Evolutionary conservation across 1,139 yeast species (phyloP).

Genomic region (Suzukiozyma palmioleophila): DNA sequence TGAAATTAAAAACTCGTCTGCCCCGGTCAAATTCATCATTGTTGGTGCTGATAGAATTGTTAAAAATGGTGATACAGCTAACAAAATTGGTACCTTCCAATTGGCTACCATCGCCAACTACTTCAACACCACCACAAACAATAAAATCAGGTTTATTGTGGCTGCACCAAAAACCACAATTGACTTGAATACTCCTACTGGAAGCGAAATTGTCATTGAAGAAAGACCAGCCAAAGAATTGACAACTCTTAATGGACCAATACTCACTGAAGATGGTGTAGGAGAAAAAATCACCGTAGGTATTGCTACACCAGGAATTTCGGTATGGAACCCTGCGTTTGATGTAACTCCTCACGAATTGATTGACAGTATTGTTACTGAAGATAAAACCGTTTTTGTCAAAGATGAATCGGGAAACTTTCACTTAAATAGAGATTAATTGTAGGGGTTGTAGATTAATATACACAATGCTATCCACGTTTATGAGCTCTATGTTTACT

Average conservation of each 20-base stretch:
- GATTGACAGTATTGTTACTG: slow-evolving; percentile 89
- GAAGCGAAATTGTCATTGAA: slow-evolving; percentile 77
- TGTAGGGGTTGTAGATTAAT: not conserved
- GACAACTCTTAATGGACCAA: slow-evolving; percentile 69
- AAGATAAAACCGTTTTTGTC: slow-evolving; percentile 48
- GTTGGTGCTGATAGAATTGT: slow-evolving; percentile 99
- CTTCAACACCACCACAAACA: slow-evolving; percentile 37
- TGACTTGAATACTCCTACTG: slow-evolving; percentile 61
- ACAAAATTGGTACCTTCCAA: slow-evolving; percentile 95
- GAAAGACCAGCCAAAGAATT: slow-evolving; percentile 81
- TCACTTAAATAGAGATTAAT: slow-evolving; percentile 18
- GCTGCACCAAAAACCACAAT: slow-evolving; percentile 95
- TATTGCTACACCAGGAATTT: slow-evolving; percentile 79
- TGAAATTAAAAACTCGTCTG: slow-evolving; percentile 19
- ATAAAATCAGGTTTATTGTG: slow-evolving; percentile 72
- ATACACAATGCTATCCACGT: no score
- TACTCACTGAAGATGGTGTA: slow-evolving; percentile 27
- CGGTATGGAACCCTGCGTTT: slow-evolving; percentile 95
- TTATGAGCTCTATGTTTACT: no score
- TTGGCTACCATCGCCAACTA: slow-evolving; percentile 60
- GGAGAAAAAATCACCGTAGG: slow-evolving; percentile 58
- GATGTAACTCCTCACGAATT: slow-evolving; percentile 84
- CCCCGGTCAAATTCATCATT: slow-evolving; percentile 77
- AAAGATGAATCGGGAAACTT: slow-evolving; percentile 46
- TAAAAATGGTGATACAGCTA: slow-evolving; percentile 89